Conservation (phyloP, 2,329 filamentous ascomycete genomes). For the Eutypa lata region DNA sequence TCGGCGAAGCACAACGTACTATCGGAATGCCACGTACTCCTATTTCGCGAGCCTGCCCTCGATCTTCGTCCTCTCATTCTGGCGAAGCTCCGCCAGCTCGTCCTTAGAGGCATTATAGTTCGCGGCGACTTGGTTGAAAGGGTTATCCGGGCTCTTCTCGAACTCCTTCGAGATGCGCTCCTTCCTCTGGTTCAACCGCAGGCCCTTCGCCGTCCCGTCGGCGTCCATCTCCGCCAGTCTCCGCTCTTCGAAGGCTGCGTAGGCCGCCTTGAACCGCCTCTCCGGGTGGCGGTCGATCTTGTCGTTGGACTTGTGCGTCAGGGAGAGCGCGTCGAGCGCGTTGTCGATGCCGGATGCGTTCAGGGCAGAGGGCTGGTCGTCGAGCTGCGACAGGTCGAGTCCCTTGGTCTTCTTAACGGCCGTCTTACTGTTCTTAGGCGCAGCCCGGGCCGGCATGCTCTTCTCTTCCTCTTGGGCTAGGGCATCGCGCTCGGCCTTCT, state of each 20-base stretch:
- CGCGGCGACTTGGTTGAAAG: constrained; percentile 81
- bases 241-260: constrained; percentile 75
- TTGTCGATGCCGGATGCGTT: constrained; percentile 91
- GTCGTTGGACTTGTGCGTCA: constrained; percentile 53
- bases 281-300: constrained; percentile 90
- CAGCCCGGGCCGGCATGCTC: constrained; percentile 51
- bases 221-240: constrained; percentile 80
- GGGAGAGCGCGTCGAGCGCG: constrained; percentile 78
- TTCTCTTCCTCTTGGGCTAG: constrained; percentile 80
- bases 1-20: too few relatives aligned
- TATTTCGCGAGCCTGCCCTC: constrained; percentile 44
- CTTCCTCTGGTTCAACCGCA: constrained; percentile 80
- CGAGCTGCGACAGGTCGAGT: constrained; percentile 73
- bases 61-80: constrained; percentile 68
- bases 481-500: constrained; percentile 90
- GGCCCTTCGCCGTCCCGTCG: constrained; percentile 68
- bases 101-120: constrained; percentile 75
- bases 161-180: constrained; percentile 88
- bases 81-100: constrained; percentile 65
- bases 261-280: constrained; percentile 81
- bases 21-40: too few relatives aligned
- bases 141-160: constrained; percentile 90
- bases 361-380: constrained; percentile 57
- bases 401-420: constrained; percentile 69
- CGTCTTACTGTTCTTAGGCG: constrained; percentile 65